A percentile compares a stretch with the other conserved stretches of the same genome.
Evolutionary conservation across 139 green algal genomes (phyloP).

Genomic region (Trebouxia sp.): DNA sequence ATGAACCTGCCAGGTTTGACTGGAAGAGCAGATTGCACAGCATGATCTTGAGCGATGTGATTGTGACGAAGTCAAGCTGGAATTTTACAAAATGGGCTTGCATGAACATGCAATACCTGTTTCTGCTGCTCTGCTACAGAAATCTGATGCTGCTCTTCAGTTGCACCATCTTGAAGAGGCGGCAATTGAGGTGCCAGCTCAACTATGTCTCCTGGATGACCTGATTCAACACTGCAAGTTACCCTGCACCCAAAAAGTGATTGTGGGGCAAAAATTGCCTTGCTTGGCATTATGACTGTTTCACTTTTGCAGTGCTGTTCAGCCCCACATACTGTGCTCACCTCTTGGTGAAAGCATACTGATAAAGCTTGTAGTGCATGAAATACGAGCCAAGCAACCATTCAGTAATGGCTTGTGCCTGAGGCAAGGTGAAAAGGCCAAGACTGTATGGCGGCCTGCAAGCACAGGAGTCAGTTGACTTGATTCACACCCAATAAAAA

Average conservation of each 20-base stretch:
- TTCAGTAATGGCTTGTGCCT: constrained; percentile 55
- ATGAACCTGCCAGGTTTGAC: too few species aligned
- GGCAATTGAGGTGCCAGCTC: constrained; percentile 45
- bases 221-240: constrained; percentile 51
- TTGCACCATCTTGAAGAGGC: constrained; percentile 48
- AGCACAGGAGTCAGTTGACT: background rate
- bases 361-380: constrained; percentile 77
- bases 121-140: constrained; percentile 16
- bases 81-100: background rate
- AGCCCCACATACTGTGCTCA: constrained; percentile 21
- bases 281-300: too few species aligned
- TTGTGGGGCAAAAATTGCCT: background rate
- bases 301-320: too few species aligned
- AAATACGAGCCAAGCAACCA: constrained; percentile 72
- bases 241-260: constrained; percentile 39
- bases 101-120: constrained; percentile 10
- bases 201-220: constrained; percentile 46
- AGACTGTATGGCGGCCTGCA: constrained; percentile 65
- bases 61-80: too few species aligned
- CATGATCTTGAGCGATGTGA: too few species aligned
- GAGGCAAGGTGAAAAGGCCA: constrained; percentile 58
- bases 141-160: constrained; percentile 50
- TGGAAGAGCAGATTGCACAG: too few species aligned
- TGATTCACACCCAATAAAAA: background rate
- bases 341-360: constrained; percentile 68